Evolutionary conservation across 106 monocot species (phyloP), one percentile per base, ranked within the genome.

Genomic region (Agapanthus africanus): DNA sequence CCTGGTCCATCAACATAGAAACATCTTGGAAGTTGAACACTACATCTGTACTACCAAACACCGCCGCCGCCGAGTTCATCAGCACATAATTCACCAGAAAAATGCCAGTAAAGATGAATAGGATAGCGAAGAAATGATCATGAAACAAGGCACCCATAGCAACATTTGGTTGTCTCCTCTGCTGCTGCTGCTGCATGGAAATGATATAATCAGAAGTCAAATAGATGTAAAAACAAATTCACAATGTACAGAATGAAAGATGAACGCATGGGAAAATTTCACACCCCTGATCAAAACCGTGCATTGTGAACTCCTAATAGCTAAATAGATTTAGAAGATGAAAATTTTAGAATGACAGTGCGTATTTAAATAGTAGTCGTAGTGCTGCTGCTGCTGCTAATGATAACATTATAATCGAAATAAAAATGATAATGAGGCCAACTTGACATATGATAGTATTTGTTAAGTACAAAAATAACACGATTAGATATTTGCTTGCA

Each of bases 81-180:
- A 95, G 77, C 52, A 88, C 88, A 80, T 83, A 88, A 73, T 95
- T 91, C 25, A 82, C 88, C 34, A 91, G 67, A 80, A 88, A 95
- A 67, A 88, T 80, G 49, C 83, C 88, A 82, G 91, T 88, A 75
- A 95, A 95, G 70, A 91, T 76, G 63, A 91, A 84, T 41, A 95
- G 73, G 69, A 91, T 84, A 34, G 88, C 82, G 74, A 95, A 95
- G 63, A 95, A 84, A 42, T 91, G 88, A 33, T 95, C 95, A 73
- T 95, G 78, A 67, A 82, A 78, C 71, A 88, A 71, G 63, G 88
- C 70, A 57, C 80, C 80, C 30, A 86, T 69, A 35, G 78, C 41
- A 72, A 82, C 82, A 76, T 76, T 83, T 25, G 39, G 32, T 46
- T 16, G 37, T 70, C 71, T 81, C 30, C 69, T 81, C 71, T 86